These are phyloP conservation scores for Brettanomyces nanus DNA, from an alignment of 805 yeast species.

Conservation along the genomic window DNA sequence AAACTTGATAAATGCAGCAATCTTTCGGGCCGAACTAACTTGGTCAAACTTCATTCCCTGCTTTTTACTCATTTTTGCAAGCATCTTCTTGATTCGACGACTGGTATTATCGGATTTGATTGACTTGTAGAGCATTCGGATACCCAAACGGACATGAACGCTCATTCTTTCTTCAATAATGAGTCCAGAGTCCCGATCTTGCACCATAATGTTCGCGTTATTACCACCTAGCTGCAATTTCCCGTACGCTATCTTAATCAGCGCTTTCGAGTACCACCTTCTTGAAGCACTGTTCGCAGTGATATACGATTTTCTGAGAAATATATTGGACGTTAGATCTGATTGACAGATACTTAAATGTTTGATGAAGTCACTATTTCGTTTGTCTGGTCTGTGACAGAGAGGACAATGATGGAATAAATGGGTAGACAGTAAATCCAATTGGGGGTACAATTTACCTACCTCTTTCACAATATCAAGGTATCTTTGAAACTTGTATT, in stretches of 20 bases:
- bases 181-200: conserved; percentile 82
- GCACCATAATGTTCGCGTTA: conserved; percentile 90
- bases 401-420: conserved; percentile 58
- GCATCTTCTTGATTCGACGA: conserved; percentile 48
- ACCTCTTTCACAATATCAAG: conserved; percentile 3
- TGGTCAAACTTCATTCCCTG: conserved; percentile 83
- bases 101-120: conserved; percentile 35
- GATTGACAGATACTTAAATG: conserved; percentile 85
- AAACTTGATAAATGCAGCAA: conserved; percentile 70
- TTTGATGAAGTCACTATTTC: conserved; percentile 56
- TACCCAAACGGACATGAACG: conserved; percentile 80
- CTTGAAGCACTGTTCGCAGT: conserved; percentile 77
- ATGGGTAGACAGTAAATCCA: conserved; percentile 31
- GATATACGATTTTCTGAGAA: conserved; percentile 53
- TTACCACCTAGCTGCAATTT: conserved; percentile 78
- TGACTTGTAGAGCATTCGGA: conserved; percentile 73
- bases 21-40: conserved; percentile 56
- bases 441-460: conserved; percentile 27
- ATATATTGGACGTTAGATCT: conserved; percentile 7
- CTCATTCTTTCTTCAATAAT: conserved; percentile 92
- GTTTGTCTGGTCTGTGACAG: conserved; percentile 56
- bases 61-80: conserved; percentile 59
- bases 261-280: conserved; percentile 79
- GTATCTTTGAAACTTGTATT: not conserved
- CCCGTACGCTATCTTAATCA: conserved; percentile 83